Conservation (phyloP, 768 basidiomycete genomes). For the Chalciporus sphaerocephalus region DNA sequence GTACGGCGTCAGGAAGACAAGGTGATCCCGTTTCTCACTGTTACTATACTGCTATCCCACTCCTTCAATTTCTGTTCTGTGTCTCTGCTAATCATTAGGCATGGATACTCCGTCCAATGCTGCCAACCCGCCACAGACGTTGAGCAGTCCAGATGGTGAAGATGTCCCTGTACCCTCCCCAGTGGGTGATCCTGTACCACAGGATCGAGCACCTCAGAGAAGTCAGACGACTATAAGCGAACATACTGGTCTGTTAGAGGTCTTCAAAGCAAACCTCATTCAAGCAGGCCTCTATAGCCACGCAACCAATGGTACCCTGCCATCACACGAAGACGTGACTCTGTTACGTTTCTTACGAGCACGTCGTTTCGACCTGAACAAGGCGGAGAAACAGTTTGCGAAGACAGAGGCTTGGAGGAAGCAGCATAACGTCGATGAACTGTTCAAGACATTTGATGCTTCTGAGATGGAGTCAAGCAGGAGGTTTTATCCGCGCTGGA, state of each 20-base stretch:
- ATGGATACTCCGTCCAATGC: conserved; percentile 10
- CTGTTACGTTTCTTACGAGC: conserved; percentile 80
- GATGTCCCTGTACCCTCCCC: neutral
- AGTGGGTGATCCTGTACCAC: neutral
- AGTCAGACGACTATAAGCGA: neutral
- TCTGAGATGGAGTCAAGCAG: conserved; percentile 58
- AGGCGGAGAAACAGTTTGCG: conserved; percentile 69
- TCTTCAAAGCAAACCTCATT: conserved; percentile 51
- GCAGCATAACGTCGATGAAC: conserved; percentile 53
- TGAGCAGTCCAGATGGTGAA: neutral
- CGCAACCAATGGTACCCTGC: conserved; percentile 24
- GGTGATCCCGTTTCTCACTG: too few relatives aligned
- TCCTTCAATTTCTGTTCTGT: too few relatives aligned
- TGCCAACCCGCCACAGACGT: neutral
- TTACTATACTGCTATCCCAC: too few relatives aligned
- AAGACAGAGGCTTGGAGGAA: conserved; percentile 66
- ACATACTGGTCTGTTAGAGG: conserved; percentile 27
- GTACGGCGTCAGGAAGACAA: too few relatives aligned
- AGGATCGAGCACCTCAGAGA: neutral
- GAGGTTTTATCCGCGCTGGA: conserved; percentile 77
- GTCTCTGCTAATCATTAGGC: neutral
- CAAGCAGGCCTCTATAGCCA: conserved; percentile 51
- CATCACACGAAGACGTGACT: conserved; percentile 64
- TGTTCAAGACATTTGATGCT: conserved; percentile 55
- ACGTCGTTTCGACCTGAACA: conserved; percentile 55